Percentiles rank a stretch among this genome's conserved stretches.
Evolutionary conservation across 306 rosid species (phyloP).

Genomic region (Sophora flavescens): DNA sequence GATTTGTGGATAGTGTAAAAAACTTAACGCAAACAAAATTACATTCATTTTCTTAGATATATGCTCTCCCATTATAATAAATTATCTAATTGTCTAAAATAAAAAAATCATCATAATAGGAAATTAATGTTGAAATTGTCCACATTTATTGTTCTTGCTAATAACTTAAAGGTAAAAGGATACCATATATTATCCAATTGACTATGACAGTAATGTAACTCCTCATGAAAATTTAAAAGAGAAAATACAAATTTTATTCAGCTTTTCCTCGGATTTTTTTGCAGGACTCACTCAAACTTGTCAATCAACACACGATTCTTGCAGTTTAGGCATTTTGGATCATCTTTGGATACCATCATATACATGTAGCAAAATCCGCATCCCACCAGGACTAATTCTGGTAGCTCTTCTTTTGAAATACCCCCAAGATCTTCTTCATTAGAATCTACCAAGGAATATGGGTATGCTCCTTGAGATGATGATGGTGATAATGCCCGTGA

Average conservation of each 20-base stretch:
- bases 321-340: constrained; percentile 51
- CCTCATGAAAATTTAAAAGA: no score
- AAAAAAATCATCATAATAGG: no score
- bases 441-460: neutral
- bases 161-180: no score
- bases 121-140: no score
- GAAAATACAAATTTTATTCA: neutral
- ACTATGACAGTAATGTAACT: no score
- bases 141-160: no score
- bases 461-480: neutral
- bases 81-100: no score
- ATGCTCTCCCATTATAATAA: no score
- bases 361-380: constrained; percentile 43
- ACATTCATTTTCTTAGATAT: no score
- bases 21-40: no score
- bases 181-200: no score
- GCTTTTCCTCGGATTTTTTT: neutral
- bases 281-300: neutral
- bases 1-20: no score
- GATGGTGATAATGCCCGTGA: neutral
- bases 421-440: neutral
- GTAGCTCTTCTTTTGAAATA: neutral
- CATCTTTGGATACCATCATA: constrained; percentile 42
- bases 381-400: constrained; percentile 40
- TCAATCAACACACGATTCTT: constrained; percentile 3